Percentiles rank a stretch among this genome's conserved stretches.
Evolutionary conservation across 495 filamentous ascomycete species (phyloP).

Genomic region (Aspergillus cavernicola): DNA sequence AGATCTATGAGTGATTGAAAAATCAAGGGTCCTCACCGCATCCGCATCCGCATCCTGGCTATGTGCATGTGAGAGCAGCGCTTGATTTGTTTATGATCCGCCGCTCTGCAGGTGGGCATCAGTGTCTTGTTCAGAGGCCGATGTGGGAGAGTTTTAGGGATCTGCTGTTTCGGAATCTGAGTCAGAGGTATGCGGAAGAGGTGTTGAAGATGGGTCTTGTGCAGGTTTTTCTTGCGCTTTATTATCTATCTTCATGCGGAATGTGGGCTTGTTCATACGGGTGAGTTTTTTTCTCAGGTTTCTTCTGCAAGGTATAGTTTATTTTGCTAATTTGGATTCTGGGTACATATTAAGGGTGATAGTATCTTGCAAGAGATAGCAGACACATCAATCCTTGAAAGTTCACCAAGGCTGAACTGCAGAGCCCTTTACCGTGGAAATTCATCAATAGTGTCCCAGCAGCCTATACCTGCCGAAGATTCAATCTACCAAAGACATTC

Average conservation of each 20-base stretch:
- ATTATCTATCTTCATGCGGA: constrained; percentile 46
- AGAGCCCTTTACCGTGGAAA: constrained; percentile 38
- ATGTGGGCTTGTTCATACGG: constrained; percentile 49
- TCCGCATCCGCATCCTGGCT: constrained; percentile 26
- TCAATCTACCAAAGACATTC: constrained; percentile 30
- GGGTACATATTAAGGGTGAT: constrained; percentile 39
- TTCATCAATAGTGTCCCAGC: constrained; percentile 26
- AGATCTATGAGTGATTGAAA: constrained; percentile 28
- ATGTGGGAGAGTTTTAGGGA: constrained; percentile 41
- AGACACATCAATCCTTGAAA: constrained; percentile 35
- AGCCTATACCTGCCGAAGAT: constrained; percentile 31
- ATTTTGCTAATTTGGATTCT: constrained; percentile 13
- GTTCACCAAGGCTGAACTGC: constrained; percentile 27
- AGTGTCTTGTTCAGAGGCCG: constrained; percentile 36
- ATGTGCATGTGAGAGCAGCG: constrained; percentile 25
- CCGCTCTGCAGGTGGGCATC: constrained; percentile 26
- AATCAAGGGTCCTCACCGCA: constrained; percentile 20
- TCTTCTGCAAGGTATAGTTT: constrained; percentile 2
- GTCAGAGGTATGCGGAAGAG: constrained; percentile 29
- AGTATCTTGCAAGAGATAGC: constrained; percentile 43
- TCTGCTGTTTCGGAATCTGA: constrained; percentile 29
- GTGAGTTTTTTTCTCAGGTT: constrained; percentile 19
- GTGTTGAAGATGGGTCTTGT: constrained; percentile 28
- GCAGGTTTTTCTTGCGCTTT: constrained; percentile 37
- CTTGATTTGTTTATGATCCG: constrained; percentile 32